These are phyloP conservation scores for Pseudogymnoascus sp. DNA, from an alignment of 2,329 filamentous ascomycete genomes.

Conservation along the genomic window DNA sequence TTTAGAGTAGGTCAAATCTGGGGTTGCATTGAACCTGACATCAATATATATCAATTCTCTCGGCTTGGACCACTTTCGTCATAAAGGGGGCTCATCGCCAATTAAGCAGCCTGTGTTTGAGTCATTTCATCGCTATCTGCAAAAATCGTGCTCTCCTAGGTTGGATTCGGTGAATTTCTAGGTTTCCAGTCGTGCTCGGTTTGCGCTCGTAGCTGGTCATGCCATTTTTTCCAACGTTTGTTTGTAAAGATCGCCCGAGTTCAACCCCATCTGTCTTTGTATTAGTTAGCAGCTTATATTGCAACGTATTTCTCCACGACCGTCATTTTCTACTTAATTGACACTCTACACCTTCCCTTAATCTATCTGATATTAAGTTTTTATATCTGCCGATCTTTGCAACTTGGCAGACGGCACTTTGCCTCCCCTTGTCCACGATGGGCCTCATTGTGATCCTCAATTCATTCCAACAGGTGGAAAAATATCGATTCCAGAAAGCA, in stretches of 20 bases:
- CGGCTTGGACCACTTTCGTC: neutral
- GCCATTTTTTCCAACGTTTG: neutral
- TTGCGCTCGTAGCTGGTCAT: neutral
- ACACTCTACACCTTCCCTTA: neutral
- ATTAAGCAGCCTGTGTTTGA: neutral
- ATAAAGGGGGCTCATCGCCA: neutral
- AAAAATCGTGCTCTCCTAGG: neutral
- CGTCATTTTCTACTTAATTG: neutral
- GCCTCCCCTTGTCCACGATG: neutral
- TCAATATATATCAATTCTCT: constrained; percentile 1
- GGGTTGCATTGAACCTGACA: neutral
- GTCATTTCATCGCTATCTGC: neutral
- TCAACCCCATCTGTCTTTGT: neutral
- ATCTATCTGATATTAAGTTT: constrained; percentile 8
- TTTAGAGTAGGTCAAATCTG: constrained; percentile 1
- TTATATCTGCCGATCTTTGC: neutral
- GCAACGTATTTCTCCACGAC: neutral
- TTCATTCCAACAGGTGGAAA: neutral
- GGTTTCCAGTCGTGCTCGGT: neutral
- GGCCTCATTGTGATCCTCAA: neutral
- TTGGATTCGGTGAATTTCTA: neutral
- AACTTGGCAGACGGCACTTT: neutral
- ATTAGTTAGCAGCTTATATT: neutral
- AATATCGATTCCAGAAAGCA: neutral
- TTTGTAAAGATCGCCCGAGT: neutral